Evolutionary conservation across 2,329 filamentous ascomycete genomes (phyloP), one percentile per base, ranked within the genome.

Genomic region (Epichloe elymi): DNA sequence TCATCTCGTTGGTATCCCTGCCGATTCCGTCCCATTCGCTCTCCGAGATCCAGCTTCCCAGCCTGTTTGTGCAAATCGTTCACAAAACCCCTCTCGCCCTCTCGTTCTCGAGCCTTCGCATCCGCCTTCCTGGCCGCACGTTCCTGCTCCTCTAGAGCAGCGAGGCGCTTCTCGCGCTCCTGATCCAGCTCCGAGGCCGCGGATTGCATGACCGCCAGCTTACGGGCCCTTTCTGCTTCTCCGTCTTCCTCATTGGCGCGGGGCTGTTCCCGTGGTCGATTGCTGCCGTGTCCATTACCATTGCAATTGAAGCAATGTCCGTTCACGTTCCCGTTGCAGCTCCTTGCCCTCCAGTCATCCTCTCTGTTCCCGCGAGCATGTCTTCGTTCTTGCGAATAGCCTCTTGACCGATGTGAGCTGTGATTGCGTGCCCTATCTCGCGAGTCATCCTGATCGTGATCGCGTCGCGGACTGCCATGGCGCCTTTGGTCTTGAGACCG

Each of bases 181-280:
- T 72, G 63, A 58, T 91, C 86, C 46, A 94, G 71, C 11, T 84
- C 79, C 1, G 74, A 75, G 4, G 85, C 85, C 30, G 81, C 83
- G 17, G 76, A 75, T 63, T 86, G 83, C 85, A 89, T 88, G 8
- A 80, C 82, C 15, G 82, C 84, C 17, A 88, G 67, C 62, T 81
- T 86, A 23, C 76, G 75, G 12, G 81, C 80, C n/a, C 75, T 74
- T 55, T 85, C 81, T 20, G 79, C 76, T 19, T 75, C 75, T 6
- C 63, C 65, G 4, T 67, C 65, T 15, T 58, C 54, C 8, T 59
- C 45, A 17, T 19, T 40, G 7, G 43, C 12, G 11, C 19, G 17
- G 5, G 20, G 23, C 49, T 12, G 51, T 38, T 3, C 54, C 3
- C 50, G 37, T 17, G 50, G 6, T 15, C 20, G 20, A 10, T 44